A percentile compares a stretch with the other conserved stretches of the same genome.
Evolutionary conservation across 2,329 filamentous ascomycete species (phyloP).

Genomic region (Curvularia hawaiiensis): DNA sequence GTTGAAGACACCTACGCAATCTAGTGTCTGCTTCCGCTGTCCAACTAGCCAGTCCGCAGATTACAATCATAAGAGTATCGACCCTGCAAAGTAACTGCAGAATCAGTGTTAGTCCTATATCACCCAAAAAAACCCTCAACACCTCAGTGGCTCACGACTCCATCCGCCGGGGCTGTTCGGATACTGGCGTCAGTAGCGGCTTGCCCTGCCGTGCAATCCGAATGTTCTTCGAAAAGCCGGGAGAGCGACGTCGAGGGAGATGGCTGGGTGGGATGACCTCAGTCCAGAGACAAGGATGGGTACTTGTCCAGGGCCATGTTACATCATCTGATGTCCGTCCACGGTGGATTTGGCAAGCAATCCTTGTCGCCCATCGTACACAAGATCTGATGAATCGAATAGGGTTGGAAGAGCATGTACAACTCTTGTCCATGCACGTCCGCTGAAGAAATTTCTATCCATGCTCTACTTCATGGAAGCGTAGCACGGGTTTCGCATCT

Average conservation of each 20-base stretch:
- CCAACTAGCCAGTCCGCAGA: background rate
- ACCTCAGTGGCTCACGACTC: background rate
- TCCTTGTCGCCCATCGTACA: background rate
- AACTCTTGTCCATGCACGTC: background rate
- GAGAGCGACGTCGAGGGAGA: background rate
- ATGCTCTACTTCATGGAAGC: background rate
- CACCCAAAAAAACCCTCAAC: background rate
- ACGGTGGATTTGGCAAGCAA: background rate
- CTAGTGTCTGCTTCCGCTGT: background rate
- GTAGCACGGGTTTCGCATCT: background rate
- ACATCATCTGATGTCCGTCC: background rate
- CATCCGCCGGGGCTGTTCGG: background rate
- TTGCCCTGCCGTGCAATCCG: background rate
- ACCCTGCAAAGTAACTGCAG: background rate
- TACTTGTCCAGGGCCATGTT: background rate
- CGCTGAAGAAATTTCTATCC: background rate
- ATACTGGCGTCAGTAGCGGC: background rate
- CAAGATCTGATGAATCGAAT: background rate
- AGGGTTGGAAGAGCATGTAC: background rate
- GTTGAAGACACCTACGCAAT: background rate
- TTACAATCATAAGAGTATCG: background rate
- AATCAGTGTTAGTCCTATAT: background rate
- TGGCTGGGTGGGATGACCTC: no score
- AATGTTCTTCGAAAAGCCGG: background rate
- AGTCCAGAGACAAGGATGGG: background rate